A percentile compares a stretch with the other conserved stretches of the same genome.
Conservation (phyloP, 306 rosid genomes). For the Cicer pinnatifidum region DNA sequence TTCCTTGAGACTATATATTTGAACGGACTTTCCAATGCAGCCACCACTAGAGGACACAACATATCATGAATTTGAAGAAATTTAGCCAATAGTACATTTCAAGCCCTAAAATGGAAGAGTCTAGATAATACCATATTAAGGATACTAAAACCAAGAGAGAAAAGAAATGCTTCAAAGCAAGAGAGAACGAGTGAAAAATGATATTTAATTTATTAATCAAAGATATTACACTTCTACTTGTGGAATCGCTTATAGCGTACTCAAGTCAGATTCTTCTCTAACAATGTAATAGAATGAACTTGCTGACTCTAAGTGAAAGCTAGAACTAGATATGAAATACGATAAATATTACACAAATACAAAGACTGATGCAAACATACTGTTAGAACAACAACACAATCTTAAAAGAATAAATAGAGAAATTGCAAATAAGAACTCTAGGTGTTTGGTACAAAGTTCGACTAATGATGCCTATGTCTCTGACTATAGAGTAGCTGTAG, state of each 20-base stretch:
- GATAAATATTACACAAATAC: neutral
- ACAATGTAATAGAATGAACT: neutral
- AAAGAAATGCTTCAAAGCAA: neutral
- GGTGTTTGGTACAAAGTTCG: too few relatives aligned
- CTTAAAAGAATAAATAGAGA: too few relatives aligned
- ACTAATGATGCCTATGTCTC: too few relatives aligned
- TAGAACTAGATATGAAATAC: neutral
- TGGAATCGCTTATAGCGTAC: neutral
- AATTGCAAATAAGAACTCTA: too few relatives aligned
- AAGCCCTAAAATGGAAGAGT: neutral
- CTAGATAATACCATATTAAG: neutral
- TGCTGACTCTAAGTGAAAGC: neutral
- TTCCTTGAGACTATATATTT: too few relatives aligned
- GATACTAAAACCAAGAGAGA: neutral
- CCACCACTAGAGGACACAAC: too few relatives aligned
- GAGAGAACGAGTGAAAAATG: neutral
- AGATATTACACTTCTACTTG: neutral
- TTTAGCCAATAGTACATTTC: neutral
- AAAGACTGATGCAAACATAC: neutral
- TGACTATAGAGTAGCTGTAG: too few relatives aligned
- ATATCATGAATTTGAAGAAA: too few relatives aligned
- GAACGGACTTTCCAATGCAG: too few relatives aligned
- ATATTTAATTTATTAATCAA: neutral
- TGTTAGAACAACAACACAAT: too few relatives aligned
- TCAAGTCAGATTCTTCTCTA: neutral